Conservation (phyloP, 1,284 basidiomycete species). For the Fistulina hepatica region DNA sequence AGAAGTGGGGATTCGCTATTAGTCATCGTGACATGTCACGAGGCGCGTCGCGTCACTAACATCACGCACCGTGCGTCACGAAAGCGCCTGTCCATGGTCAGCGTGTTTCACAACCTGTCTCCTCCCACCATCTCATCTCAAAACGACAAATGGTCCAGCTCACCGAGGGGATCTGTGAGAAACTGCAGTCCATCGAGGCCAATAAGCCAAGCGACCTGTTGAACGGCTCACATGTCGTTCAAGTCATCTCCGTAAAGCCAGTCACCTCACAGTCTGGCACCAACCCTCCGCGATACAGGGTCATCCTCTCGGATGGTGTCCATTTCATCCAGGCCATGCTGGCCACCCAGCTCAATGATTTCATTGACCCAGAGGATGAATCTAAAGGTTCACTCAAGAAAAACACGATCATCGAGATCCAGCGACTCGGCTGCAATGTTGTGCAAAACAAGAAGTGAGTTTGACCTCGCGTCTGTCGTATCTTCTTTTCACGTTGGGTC, state of each 20-base stretch:
- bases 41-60: too few relatives aligned
- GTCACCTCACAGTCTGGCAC: conserved; percentile 41
- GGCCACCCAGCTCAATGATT: conserved; percentile 79
- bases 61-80: too few relatives aligned
- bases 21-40: too few relatives aligned
- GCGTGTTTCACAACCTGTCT: conserved; percentile 7
- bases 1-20: too few relatives aligned
- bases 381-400: conserved; percentile 61
- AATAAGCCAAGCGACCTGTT: conserved; percentile 41
- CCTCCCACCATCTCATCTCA: background rate
- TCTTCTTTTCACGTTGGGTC: background rate
- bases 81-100: too few relatives aligned
- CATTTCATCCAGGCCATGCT: conserved; percentile 91
- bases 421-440: conserved; percentile 74
- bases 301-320: conserved; percentile 73
- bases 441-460: conserved; percentile 77
- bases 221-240: conserved; percentile 53
- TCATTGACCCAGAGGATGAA: conserved; percentile 61
- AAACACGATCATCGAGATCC: conserved; percentile 65
- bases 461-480: conserved; percentile 11
- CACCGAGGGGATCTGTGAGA: conserved; percentile 44
- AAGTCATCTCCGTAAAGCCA: conserved; percentile 76
- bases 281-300: conserved; percentile 50
- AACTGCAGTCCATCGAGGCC: conserved; percentile 37
- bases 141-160: conserved; percentile 29